Base-by-base conservation (phyloP, 495 filamentous ascomycete species). In the Penicillium canescens region DNA sequence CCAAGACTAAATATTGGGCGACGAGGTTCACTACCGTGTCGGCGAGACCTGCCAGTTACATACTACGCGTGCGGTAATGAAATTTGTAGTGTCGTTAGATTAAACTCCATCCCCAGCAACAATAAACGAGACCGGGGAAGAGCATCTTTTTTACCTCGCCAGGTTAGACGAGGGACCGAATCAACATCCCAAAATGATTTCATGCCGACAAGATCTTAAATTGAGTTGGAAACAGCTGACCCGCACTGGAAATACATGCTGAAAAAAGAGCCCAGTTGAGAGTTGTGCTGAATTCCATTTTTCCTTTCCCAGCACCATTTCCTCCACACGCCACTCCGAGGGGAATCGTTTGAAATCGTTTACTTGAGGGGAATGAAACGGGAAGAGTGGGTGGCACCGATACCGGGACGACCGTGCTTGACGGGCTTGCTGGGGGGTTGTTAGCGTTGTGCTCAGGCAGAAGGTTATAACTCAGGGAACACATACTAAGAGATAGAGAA, bases 361-460 rank as follows among this genome's bases (percentile, higher is more conserved):
- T 96, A 96, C 85, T 96, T 98, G 70, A 98, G 86, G 77, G 92
- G 92, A 85, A 98, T 98, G 85, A 98, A 98, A 85, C 94, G 90
- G 76, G 95, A 98, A 84, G 92, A 97, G 87, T 98, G 94, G 62
- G 94, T 98, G 68, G 94, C 94, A 92, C 94, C 94, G 78, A 98
- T 98, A 96, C 94, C 94, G 68, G 94, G 94, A 79, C 94, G 82
- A 86, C 94, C 94, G 87, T 98, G 94, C 90, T 98, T 98, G 83
- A 98, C 94, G 64, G 94, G 94, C 81, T 94, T 95, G 88, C 92
- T 96, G 69, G 71, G 54, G 54, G 56, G 54, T 45, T 64, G 56
- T 76, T 76, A 78, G 71, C 8, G 64, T 35, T 67, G 47, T 24
- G 31, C 20, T 16, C 43, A 28, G 33, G 6, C 37, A 38, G 40